phyloP scores from a whole-genome alignment of 176 grass and related monocot genomes.

The Pontederia paniculata region DNA sequence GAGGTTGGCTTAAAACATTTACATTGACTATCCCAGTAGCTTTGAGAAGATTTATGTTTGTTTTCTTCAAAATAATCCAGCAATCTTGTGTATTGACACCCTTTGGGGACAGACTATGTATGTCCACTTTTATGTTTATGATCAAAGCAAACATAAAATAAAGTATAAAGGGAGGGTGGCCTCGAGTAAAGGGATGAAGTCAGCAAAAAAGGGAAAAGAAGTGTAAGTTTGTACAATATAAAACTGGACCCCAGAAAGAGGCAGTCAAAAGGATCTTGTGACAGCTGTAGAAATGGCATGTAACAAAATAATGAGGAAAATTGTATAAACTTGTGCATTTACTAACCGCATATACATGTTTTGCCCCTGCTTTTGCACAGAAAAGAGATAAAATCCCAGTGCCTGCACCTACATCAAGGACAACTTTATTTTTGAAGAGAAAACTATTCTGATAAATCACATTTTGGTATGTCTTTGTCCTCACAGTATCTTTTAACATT shows the following conservation, averaged over 20 bases:
- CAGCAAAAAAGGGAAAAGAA: not conserved
- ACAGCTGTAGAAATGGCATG: no score
- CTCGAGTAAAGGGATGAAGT: not conserved
- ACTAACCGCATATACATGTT: conserved; percentile 94
- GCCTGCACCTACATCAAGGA: conserved; percentile 90
- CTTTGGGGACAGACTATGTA: no score
- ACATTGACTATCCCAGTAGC: no score
- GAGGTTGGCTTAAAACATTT: no score
- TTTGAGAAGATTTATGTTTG: no score
- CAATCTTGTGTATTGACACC: no score
- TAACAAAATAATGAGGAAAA: conserved; percentile 2
- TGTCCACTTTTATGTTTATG: no score
- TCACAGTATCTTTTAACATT: conserved; percentile 91
- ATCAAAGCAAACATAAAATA: not conserved
- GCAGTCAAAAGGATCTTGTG: no score
- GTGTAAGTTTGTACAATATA: no score
- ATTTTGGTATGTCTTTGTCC: conserved; percentile 86
- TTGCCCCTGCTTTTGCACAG: conserved; percentile 92
- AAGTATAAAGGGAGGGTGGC: not conserved
- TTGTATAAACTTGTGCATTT: not conserved
- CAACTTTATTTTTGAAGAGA: conserved; percentile 91
- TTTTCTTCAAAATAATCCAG: no score
- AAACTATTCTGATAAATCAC: conserved; percentile 78
- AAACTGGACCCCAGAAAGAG: no score
- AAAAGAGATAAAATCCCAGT: conserved; percentile 95